phyloP scores from a whole-genome alignment of 2,329 filamentous ascomycete genomes.

The Sporothrix globosa region DNA sequence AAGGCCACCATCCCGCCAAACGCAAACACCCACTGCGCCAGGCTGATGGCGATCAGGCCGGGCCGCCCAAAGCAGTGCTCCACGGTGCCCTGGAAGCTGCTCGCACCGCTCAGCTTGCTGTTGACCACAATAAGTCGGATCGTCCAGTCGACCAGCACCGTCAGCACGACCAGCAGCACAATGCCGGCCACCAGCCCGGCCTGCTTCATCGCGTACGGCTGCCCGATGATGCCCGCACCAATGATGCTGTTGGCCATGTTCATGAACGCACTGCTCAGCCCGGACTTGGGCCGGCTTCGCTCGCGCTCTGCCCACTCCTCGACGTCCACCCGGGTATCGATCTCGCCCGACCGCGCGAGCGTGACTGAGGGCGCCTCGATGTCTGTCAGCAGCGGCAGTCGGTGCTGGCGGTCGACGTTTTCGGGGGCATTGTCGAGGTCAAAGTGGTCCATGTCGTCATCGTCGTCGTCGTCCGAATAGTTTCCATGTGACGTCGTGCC shows the following conservation, averaged over 20 bases:
- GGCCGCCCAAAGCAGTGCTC: slow-evolving; percentile 90
- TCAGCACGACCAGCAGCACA: slow-evolving; percentile 75
- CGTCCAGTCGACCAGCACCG: slow-evolving; percentile 91
- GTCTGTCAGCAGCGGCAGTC: slow-evolving; percentile 75
- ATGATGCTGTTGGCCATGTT: slow-evolving; percentile 99
- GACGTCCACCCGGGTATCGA: slow-evolving; percentile 43
- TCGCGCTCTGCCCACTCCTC: slow-evolving; percentile 57
- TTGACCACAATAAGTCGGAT: slow-evolving; percentile 97
- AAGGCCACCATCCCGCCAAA: slow-evolving; percentile 99
- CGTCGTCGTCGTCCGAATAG: slow-evolving; percentile 28
- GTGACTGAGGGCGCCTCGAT: slow-evolving; percentile 80
- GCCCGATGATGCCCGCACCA: slow-evolving; percentile 73
- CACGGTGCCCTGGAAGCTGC: slow-evolving; percentile 94
- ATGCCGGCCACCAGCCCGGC: slow-evolving; percentile 83
- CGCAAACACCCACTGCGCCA: slow-evolving; percentile 97
- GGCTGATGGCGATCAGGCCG: slow-evolving; percentile 81
- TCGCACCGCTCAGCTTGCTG: slow-evolving; percentile 90
- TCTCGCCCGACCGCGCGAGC: slow-evolving; percentile 56
- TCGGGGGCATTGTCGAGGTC: slow-evolving; percentile 41
- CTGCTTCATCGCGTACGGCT: slow-evolving; percentile 94
- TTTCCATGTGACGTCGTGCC: background rate
- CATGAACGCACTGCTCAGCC: slow-evolving; percentile 89
- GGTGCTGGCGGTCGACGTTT: slow-evolving; percentile 52
- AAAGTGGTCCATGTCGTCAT: slow-evolving; percentile 41
- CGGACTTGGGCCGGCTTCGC: slow-evolving; percentile 74